Evolutionary conservation across 208 protist genomes (phyloP), one percentile per base, ranked within the genome.

Genomic region (Acanthamoeba sp.): DNA sequence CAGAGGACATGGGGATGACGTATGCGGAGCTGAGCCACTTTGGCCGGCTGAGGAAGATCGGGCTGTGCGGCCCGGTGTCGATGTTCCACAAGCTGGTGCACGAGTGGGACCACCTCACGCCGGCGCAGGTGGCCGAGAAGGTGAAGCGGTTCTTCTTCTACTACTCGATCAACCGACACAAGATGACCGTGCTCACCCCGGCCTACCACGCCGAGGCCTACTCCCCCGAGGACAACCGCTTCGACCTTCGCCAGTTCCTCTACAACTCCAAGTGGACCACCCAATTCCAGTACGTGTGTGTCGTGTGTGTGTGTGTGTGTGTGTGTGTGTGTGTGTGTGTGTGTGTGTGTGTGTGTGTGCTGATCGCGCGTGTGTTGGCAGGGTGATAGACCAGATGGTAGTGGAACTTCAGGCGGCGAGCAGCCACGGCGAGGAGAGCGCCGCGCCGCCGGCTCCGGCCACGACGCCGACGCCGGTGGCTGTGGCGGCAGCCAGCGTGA

Each of bases 1-100:
- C 98, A 88, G 94, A 50, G 16, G 98, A 98, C 82, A 98, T 98
- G 98, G 98, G 98, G 48, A 98, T 98, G 97, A 97, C 97, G 1
- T 98, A 98, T 92, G 97, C 95, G 1, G 97, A 98, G 88, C 59
- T 98, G 14, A 78, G 59, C 12, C 34, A 90, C 2, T 98, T 96
- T 71, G 97, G 97, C n/a, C 92, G 69, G 36, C 93, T 98, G 34
- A 69, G 97, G 59, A 98, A 98, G 93, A 73, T 97, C 22, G 69
- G 52, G 40, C 88, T 57, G 27, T 96, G 95, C 69, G 97, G 97
- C 10, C 97, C 97, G 29, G 62, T 98, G 20, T 96, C 93, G 27
- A 98, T 98, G 97, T 92, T 95, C 76, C 50, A 57, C 45, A 88
- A 94, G 50, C 69, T 95, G 18, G 76, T 50, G 45, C 22, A 93